Evolutionary conservation across 768 basidiomycete genomes (phyloP), one percentile per base, ranked within the genome.

Genomic region (Mycena capillaripes): DNA sequence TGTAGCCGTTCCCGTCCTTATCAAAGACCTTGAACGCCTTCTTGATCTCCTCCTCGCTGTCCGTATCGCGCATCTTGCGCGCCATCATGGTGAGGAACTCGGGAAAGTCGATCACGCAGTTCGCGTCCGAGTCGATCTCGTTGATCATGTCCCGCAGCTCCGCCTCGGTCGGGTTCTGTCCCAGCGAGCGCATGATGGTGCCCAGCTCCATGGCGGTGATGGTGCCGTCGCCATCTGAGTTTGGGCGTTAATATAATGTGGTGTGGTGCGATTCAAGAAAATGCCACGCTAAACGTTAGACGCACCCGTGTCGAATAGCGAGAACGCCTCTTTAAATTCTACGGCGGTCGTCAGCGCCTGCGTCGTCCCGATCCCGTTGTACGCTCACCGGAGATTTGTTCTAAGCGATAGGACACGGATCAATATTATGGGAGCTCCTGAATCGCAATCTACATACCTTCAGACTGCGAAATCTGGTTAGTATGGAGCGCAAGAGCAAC

Each of bases 241-340:
- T n/a, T n/a, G n/a, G 12, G 34, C 34, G 34, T 12, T 36, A 36
- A 36, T n/a, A n/a, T n/a, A n/a, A n/a, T n/a, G n/a, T n/a, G n/a
- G n/a, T n/a, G n/a, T n/a, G n/a, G n/a, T n/a, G n/a, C n/a, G n/a
- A n/a, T n/a, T n/a, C n/a, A n/a, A n/a, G n/a, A n/a, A n/a, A n/a
- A n/a, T n/a, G n/a, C n/a, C 34, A 25, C 34, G 57, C 65, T 61
- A 21, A 58, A 52, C 29, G 57, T 40, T 50, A 27, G 30, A 83
- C 88, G 69, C 71, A 96, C 96, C 95, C 83, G 96, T 97, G 87
- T 98, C 96, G 83, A 99, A 98, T 23, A 99, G 89, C 70, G 97
- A 96, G 86, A 99, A 98, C 59, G 97, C 97, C 87, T 98, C 97
- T 89, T 97, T 98, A 91, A 97, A 98, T 84, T 97, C 96, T 95